Conservation (phyloP, 352 stramenopile genomes). For the Phytophthora kernoviae region DNA sequence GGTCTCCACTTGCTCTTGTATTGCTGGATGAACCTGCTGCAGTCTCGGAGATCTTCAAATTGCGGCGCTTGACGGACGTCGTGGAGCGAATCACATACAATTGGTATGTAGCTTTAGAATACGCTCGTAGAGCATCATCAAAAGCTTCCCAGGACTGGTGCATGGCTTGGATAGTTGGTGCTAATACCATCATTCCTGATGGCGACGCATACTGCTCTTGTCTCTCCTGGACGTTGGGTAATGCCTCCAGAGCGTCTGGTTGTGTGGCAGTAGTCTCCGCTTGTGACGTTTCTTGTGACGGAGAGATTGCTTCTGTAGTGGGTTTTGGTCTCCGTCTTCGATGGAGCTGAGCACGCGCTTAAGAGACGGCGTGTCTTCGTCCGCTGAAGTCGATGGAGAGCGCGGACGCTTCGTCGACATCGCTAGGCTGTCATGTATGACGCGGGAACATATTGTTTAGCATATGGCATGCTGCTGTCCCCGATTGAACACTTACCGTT, state of each 20-base stretch:
- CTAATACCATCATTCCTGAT: slow-evolving; percentile 33
- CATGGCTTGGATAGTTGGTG: slow-evolving; percentile 47
- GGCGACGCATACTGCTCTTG: background rate
- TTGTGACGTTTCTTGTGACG: background rate
- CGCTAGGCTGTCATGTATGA: background rate
- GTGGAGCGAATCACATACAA: slow-evolving; percentile 82
- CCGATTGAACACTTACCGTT: slow-evolving; percentile 1
- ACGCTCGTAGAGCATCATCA: slow-evolving; percentile 61
- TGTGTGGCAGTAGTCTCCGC: background rate
- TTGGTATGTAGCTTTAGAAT: slow-evolving; percentile 68
- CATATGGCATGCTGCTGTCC: slow-evolving; percentile 5
- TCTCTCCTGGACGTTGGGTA: background rate
- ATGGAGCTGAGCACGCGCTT: slow-evolving; percentile 23
- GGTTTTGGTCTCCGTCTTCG: slow-evolving; percentile 12
- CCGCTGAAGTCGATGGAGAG: slow-evolving; percentile 14
- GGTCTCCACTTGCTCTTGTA: slow-evolving; percentile 6
- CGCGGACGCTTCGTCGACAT: slow-evolving; percentile 31
- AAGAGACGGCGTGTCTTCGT: slow-evolving; percentile 1
- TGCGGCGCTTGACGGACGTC: slow-evolving; percentile 73
- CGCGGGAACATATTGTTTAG: background rate
- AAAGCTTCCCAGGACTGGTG: slow-evolving; percentile 75
- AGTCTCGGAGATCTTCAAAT: slow-evolving; percentile 67
- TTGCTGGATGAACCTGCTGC: slow-evolving; percentile 9
- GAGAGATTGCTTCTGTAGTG: slow-evolving; percentile 6
- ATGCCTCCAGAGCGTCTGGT: background rate